Evolutionary conservation across 352 stramenopile genomes (phyloP), one percentile per base, ranked within the genome.

Genomic region (Pythium scleroteichum): DNA sequence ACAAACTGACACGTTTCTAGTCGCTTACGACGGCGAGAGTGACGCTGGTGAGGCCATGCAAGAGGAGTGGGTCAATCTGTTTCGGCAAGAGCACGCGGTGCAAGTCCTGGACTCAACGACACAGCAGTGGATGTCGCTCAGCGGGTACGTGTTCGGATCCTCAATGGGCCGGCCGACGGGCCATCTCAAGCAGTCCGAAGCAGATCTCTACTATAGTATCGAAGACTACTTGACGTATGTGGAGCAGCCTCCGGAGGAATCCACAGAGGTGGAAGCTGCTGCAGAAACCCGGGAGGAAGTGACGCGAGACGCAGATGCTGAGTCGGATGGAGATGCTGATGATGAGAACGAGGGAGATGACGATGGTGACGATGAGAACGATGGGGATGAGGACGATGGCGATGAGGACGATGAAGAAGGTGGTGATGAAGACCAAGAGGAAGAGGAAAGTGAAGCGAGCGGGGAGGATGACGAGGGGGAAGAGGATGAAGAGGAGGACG

Each of bases 161-260:
- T 58, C 55, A 1, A 72, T 79, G 17, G 84, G 78, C 3, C 64
- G 73, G 5, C 78, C 81, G 47, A 59, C 54, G 45, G 65, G 54
- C 17, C 56, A 69, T 17, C 40, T 62, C 50, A 72, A 72, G 33
- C 40, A 62, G 33, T 39, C 53, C 12, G 52, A 66, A 24, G 57
- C 68, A 7, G 63, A 47, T 3, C 64, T 68, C 16, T 87, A 80
- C 66, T 88, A 85, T 53, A 74, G 68, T 35, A 67, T 90, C 2
- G 64, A 83, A 24, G 82, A 92, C 59, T 92, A 85, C 64, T 47
- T 92, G 35, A 75, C 73, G 52, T 87, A 84, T 40, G 65, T 84
- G 20, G 82, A 87, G 14, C 54, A 64, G 13, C 32, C 27, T 1
- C 53, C 68, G 7, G 59, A 64, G 26, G 3, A 14, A 51, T 16